Percentiles rank a stretch among this genome's conserved stretches.
Evolutionary conservation across 805 yeast species (phyloP).

Genomic region (Pichia exigua): DNA sequence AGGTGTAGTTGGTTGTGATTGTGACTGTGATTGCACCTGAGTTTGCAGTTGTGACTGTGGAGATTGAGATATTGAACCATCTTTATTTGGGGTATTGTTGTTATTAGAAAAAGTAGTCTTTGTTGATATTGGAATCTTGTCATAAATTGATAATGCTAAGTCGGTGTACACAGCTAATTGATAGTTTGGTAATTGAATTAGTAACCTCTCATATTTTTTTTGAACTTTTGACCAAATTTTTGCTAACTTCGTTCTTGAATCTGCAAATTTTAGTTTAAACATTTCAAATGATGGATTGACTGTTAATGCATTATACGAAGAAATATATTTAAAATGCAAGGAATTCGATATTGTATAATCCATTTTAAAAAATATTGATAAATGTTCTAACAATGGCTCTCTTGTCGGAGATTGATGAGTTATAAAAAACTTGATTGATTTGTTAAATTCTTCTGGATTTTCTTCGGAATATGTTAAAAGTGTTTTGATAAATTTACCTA

Average conservation of each 20-base stretch:
- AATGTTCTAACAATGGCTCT: constrained; percentile 60
- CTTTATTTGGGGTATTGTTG: background rate
- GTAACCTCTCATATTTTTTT: constrained; percentile 37
- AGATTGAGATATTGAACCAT: background rate
- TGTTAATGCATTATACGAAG: constrained; percentile 61
- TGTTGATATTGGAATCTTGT: constrained; percentile 48
- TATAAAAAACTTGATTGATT: constrained; percentile 52
- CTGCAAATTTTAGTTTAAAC: constrained; percentile 54
- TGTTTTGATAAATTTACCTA: constrained; percentile 56
- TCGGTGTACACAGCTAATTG: constrained; percentile 40
- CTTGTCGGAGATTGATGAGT: constrained; percentile 66
- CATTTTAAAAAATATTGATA: constrained; percentile 58
- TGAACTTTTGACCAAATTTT: constrained; percentile 57
- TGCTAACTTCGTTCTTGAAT: constrained; percentile 52
- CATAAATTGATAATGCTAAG: constrained; percentile 53
- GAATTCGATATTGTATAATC: constrained; percentile 72
- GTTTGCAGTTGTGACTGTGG: background rate
- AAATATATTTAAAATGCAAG: constrained; percentile 60
- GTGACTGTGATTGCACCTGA: background rate
- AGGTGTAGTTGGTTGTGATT: background rate
- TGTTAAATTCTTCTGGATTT: constrained; percentile 21
- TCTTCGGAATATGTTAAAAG: constrained; percentile 32
- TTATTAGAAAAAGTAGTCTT: constrained; percentile 13
- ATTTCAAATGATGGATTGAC: constrained; percentile 56
- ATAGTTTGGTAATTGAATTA: constrained; percentile 34